Evolutionary conservation across 495 filamentous ascomycete species (phyloP).

Genomic region (Aspergillus conjunctus): DNA sequence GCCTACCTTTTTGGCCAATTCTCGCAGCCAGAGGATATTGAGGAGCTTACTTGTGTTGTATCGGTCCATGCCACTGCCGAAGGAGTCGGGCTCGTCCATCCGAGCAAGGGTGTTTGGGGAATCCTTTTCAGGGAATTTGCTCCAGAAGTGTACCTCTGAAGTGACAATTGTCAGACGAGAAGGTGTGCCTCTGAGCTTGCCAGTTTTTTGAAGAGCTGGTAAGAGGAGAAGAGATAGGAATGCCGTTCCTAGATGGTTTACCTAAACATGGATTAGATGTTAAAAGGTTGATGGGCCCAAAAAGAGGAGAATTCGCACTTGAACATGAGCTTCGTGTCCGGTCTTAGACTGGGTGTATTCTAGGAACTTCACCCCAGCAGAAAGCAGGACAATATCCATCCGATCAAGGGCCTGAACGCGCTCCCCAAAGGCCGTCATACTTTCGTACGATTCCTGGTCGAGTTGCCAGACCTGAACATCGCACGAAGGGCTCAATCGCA

Average conservation of each 20-base stretch:
- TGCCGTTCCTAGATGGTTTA: background rate
- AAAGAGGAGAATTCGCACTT: background rate
- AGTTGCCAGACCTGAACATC: slow-evolving; percentile 11
- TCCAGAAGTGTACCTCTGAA: slow-evolving; percentile 15
- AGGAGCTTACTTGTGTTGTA: slow-evolving; percentile 15
- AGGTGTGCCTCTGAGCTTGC: background rate
- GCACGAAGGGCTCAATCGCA: background rate
- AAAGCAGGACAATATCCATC: slow-evolving; percentile 15
- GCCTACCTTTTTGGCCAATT: background rate
- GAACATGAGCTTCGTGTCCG: slow-evolving; percentile 15
- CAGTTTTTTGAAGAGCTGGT: background rate
- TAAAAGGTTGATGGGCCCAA: background rate
- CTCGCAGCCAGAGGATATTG: slow-evolving; percentile 14
- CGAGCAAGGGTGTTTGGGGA: slow-evolving; percentile 3
- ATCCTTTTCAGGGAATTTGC: slow-evolving; percentile 7
- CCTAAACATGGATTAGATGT: background rate
- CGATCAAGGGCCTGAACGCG: slow-evolving; percentile 1
- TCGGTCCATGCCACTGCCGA: slow-evolving; percentile 3
- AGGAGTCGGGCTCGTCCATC: slow-evolving; percentile 12
- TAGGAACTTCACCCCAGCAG: slow-evolving; percentile 10
- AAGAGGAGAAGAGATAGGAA: slow-evolving; percentile 15
- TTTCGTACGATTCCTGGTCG: slow-evolving; percentile 12
- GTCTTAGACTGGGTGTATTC: slow-evolving; percentile 10
- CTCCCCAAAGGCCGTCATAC: slow-evolving; percentile 12
- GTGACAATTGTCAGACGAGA: slow-evolving; percentile 14